Evolutionary conservation across 1,139 yeast genomes (phyloP).

Genomic region (Lodderomyces parapsilosis): DNA sequence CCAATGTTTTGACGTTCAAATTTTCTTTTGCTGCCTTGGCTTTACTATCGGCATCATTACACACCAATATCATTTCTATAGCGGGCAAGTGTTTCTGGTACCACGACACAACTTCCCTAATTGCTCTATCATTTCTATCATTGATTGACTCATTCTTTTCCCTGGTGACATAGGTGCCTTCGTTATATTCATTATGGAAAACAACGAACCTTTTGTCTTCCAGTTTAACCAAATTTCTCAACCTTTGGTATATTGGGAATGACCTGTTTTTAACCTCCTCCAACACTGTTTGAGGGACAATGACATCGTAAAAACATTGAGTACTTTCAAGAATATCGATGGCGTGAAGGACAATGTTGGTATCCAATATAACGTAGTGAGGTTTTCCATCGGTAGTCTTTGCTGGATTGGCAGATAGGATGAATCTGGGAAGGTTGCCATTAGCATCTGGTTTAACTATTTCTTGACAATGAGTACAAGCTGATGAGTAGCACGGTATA

Average conservation of each 20-base stretch:
- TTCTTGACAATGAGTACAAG: conserved; percentile 63
- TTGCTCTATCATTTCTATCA: conserved; percentile 91
- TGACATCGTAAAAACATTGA: conserved; percentile 80
- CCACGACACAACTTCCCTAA: conserved; percentile 74
- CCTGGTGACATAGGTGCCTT: conserved; percentile 67
- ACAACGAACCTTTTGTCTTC: conserved; percentile 86
- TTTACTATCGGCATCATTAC: conserved; percentile 75
- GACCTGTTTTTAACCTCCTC: conserved; percentile 91
- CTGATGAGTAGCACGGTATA: conserved; percentile 82
- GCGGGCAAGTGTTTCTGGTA: conserved; percentile 61
- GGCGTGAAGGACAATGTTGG: conserved; percentile 84
- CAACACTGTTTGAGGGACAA: conserved; percentile 88
- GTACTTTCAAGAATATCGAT: conserved; percentile 84
- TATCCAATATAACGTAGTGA: conserved; percentile 84
- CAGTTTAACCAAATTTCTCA: conserved; percentile 72
- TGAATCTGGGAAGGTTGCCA: conserved; percentile 49
- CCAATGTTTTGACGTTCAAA: conserved; percentile 54
- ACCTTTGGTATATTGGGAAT: conserved; percentile 81
- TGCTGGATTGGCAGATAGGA: conserved; percentile 52
- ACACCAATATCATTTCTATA: conserved; percentile 61
- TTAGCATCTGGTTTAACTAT: conserved; percentile 56
- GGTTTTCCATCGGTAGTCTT: conserved; percentile 32
- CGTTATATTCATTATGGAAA: conserved; percentile 88
- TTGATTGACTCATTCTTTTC: conserved; percentile 70
- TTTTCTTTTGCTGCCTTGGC: conserved; percentile 56